Evolutionary conservation across 2,329 filamentous ascomycete species (phyloP), one percentile per base, ranked within the genome.

Genomic region (Macrophomina phaseolina): DNA sequence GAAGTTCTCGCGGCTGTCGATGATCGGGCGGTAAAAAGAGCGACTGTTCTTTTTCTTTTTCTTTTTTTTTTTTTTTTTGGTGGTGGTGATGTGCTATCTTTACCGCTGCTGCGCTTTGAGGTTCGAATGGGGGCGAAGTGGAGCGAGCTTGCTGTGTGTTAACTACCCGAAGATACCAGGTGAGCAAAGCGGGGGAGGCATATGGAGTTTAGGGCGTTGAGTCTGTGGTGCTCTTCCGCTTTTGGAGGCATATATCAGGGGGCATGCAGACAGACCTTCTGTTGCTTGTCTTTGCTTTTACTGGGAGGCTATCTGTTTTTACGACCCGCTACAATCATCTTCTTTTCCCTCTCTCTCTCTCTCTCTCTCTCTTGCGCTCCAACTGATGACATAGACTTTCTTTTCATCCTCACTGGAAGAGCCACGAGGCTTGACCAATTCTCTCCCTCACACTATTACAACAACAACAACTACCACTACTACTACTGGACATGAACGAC

Each of bases 1-100:
- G 56, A 60, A 46, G 56, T 60, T 60, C 40, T 60, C 56, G 56
- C 40, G 56, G 12, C 34, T 60, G 56, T 60, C 56, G 40, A 38
- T 45, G 42, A 3, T 60, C 46, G 3, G 40, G 40, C 16, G 56
- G 40, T 2, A 60, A 46, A 38, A 58, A 42, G 38, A 23, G 45
- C 3, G 55, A 45, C 14, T 36, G 34, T 7, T 34, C n/a, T 23
- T 23, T 23, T 23, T 23, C 23, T 23, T 23, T 23, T 23, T 23
- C 23, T 23, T 23, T 23, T 23, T 23, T 23, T 23, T 23, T 23
- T 23, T 23, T 23, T 23, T 23, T 23, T 23, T 23, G 23, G 3
- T 23, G 23, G 23, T 23, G 23, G 23, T 2, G 23, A 23, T 23
- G 23, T 23, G 23, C 23, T 23, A 23, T 23, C 23, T 23, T 23